Conservation (phyloP, 768 basidiomycete genomes). For the Cystofilobasidium macerans region DNA sequence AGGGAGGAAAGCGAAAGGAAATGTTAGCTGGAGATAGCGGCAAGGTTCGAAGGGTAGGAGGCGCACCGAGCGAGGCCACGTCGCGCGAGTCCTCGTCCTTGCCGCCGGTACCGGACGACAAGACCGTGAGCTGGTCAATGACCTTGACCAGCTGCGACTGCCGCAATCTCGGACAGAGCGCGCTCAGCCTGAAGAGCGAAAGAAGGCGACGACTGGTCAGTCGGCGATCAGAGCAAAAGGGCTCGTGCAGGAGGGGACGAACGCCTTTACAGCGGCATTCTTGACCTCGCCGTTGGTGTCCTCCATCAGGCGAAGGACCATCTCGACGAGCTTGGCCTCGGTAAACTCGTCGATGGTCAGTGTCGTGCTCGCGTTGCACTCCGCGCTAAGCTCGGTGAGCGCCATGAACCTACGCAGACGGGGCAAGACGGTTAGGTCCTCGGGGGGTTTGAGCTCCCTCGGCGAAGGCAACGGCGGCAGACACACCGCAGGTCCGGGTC, state of each 20-base stretch:
- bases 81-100: constrained; percentile 88
- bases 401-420: constrained; percentile 73
- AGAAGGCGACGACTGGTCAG: neutral
- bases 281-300: constrained; percentile 98
- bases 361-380: constrained; percentile 48
- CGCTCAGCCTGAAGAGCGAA: neutral
- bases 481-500: constrained; percentile 25
- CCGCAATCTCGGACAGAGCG: constrained; percentile 42
- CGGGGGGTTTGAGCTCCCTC: neutral
- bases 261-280: constrained; percentile 95
- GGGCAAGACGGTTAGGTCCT: neutral
- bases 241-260: constrained; percentile 29
- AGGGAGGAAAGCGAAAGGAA: neutral
- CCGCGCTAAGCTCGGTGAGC: constrained; percentile 80
- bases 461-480: neutral
- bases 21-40: neutral
- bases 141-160: constrained; percentile 73
- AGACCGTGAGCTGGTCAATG: constrained; percentile 77
- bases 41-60: neutral
- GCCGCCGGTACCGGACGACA: constrained; percentile 49
- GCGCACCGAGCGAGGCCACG: constrained; percentile 78
- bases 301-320: constrained; percentile 74
- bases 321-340: constrained; percentile 71
- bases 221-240: neutral
- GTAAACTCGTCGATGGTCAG: constrained; percentile 74